phyloP scores from a whole-genome alignment of 352 stramenopile genomes.

The Globisporangium paddicum region DNA sequence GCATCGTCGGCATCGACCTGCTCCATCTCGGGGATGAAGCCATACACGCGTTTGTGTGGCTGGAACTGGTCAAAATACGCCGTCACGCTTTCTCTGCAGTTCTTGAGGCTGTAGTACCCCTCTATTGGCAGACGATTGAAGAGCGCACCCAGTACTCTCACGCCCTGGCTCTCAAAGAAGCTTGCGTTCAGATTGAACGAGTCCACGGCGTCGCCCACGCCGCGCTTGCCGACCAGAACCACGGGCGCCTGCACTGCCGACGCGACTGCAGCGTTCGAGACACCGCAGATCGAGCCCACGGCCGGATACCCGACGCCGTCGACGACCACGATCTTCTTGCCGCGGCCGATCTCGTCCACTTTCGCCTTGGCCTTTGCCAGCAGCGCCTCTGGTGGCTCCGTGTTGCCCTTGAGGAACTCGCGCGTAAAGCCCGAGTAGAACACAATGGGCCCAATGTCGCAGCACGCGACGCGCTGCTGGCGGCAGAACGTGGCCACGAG shows the following conservation, averaged over 20 bases:
- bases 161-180: slow-evolving; percentile 90
- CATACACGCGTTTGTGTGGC: slow-evolving; percentile 64
- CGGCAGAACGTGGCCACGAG: slow-evolving; percentile 93
- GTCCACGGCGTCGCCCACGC: slow-evolving; percentile 97
- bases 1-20: no score
- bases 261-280: slow-evolving; percentile 75
- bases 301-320: slow-evolving; percentile 97
- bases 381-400: slow-evolving; percentile 77
- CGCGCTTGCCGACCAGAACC: slow-evolving; percentile 93
- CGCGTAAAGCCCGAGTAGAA: slow-evolving; percentile 97
- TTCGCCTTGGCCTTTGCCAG: slow-evolving; percentile 77
- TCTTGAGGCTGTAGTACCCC: slow-evolving; percentile 94
- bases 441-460: slow-evolving; percentile 92
- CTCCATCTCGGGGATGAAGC: slow-evolving; percentile 76
- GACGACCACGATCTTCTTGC: slow-evolving; percentile 93
- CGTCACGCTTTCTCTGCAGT: slow-evolving; percentile 86
- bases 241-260: slow-evolving; percentile 70
- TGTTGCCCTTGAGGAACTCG: slow-evolving; percentile 93
- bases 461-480: slow-evolving; percentile 79
- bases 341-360: slow-evolving; percentile 84
- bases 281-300: slow-evolving; percentile 74
- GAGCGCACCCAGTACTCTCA: slow-evolving; percentile 94
- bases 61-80: slow-evolving; percentile 90
- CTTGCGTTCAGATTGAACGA: slow-evolving; percentile 96
- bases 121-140: slow-evolving; percentile 94